These are phyloP conservation scores for Talaromyces sp. DNA, from an alignment of 2,329 filamentous ascomycete species.

Conservation along the genomic window DNA sequence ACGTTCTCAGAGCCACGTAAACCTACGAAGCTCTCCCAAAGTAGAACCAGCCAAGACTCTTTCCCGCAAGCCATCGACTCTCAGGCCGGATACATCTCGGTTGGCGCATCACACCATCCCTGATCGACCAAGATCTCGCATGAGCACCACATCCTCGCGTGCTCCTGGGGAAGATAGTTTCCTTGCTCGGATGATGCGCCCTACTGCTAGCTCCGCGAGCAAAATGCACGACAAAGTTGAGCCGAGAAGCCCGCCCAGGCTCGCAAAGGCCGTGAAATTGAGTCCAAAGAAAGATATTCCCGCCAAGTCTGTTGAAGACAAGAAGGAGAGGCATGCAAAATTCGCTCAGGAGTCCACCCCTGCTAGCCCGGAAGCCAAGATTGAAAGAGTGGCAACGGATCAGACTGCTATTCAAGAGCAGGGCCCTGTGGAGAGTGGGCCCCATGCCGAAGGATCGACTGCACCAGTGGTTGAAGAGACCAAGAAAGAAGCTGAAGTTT, in stretches of 20 bases:
- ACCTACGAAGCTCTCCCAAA: slow-evolving; percentile 16
- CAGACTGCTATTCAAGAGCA: not conserved
- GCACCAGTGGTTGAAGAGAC: not conserved
- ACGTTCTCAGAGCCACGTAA: slow-evolving; percentile 28
- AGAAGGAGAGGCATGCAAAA: not conserved
- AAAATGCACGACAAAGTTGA: slow-evolving; percentile 49
- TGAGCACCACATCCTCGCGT: slow-evolving; percentile 37
- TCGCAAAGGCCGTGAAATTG: slow-evolving; percentile 20
- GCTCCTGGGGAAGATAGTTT: slow-evolving; percentile 44
- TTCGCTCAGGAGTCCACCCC: not conserved
- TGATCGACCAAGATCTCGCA: slow-evolving; percentile 41
- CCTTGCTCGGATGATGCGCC: slow-evolving; percentile 51
- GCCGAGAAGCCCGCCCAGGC: slow-evolving; percentile 37
- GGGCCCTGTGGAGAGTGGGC: not conserved
- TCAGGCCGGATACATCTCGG: slow-evolving; percentile 29
- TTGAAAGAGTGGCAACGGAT: not conserved
- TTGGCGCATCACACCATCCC: slow-evolving; percentile 29
- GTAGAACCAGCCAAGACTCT: slow-evolving; percentile 24
- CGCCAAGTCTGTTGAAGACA: not conserved
- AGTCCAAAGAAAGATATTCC: slow-evolving; percentile 13
- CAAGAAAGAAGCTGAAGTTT: not conserved
- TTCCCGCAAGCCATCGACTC: slow-evolving; percentile 36
- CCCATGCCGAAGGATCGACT: not conserved
- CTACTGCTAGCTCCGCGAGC: slow-evolving; percentile 49
- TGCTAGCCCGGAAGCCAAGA: slow-evolving; percentile 1